A percentile compares a stretch with the other conserved stretches of the same genome.
phyloP scores from a whole-genome alignment of 2,329 filamentous ascomycete genomes.

The Hypomyces perniciosus region DNA sequence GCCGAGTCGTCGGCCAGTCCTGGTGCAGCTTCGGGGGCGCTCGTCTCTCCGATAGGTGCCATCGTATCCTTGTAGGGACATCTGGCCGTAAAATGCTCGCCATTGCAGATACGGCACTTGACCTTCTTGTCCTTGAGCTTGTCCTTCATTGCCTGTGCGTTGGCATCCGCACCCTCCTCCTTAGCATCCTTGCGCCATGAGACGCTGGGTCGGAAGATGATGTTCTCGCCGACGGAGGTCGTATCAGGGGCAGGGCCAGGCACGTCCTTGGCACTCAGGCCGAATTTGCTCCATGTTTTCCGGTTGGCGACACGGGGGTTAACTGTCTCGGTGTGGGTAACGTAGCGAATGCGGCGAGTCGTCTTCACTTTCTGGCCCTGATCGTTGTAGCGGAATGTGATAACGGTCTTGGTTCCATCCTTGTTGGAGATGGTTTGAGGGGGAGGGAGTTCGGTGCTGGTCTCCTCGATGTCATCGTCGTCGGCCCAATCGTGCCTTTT shows the following conservation, averaged over 20 bases:
- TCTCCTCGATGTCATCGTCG: constrained; percentile 82
- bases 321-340: constrained; percentile 84
- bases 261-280: constrained; percentile 77
- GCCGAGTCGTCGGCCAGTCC: constrained; percentile 46
- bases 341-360: constrained; percentile 89
- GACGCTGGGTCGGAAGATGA: constrained; percentile 85
- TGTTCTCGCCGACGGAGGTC: constrained; percentile 93
- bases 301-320: constrained; percentile 96
- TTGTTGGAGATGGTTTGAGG: constrained; percentile 92
- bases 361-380: constrained; percentile 95
- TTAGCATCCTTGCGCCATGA: constrained; percentile 92
- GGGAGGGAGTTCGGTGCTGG: constrained; percentile 64
- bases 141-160: constrained; percentile 69
- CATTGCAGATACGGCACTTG: constrained; percentile 98
- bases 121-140: constrained; percentile 98
- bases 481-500: constrained; percentile 82
- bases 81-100: constrained; percentile 97
- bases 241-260: constrained; percentile 81
- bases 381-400: constrained; percentile 86
- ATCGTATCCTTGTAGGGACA: constrained; percentile 99
- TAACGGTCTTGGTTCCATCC: constrained; percentile 94
- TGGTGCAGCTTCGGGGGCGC: constrained; percentile 48
- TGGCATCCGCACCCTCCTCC: constrained; percentile 68
- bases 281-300: constrained; percentile 90
- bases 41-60: constrained; percentile 70